Conservation (phyloP, 169 alveolate genomes). For the Plasmodium falciparum region DNA sequence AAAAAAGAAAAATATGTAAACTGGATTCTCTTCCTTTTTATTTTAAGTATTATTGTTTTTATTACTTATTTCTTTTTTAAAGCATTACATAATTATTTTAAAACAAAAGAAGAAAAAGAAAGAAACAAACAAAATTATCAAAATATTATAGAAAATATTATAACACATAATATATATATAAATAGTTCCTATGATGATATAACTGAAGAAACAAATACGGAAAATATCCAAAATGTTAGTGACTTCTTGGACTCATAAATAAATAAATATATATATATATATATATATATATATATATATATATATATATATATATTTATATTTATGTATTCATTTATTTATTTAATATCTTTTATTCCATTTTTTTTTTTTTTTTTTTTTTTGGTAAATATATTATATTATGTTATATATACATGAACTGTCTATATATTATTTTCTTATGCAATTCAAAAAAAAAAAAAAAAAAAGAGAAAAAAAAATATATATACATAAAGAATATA, state of each 20-base stretch:
- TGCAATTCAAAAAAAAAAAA: too few species aligned
- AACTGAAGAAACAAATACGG: slow-evolving; percentile 57
- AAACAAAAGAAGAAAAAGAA: slow-evolving; percentile 54
- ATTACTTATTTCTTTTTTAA: slow-evolving; percentile 57
- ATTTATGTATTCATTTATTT: background rate
- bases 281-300: too few species aligned
- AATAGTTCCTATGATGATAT: slow-evolving; percentile 67
- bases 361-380: background rate
- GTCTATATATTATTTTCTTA: too few species aligned
- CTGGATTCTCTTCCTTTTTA: slow-evolving; percentile 59
- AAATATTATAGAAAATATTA: slow-evolving; percentile 66
- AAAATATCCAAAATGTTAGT: slow-evolving; percentile 69
- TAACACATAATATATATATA: slow-evolving; percentile 68
- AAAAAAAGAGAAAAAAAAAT: too few species aligned
- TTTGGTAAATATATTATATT: too few species aligned
- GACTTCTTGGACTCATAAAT: slow-evolving; percentile 68
- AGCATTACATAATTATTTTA: slow-evolving; percentile 62
- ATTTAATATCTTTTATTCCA: background rate
- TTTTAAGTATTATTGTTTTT: slow-evolving; percentile 56
- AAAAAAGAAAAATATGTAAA: slow-evolving; percentile 70
- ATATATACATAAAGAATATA: too few species aligned
- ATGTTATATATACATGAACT: too few species aligned
- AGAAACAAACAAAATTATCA: slow-evolving; percentile 75
- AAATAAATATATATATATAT: too few species aligned
- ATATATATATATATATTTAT: too few species aligned